Evolutionary conservation across 768 basidiomycete species (phyloP).

Genomic region (Auricularia cornea): DNA sequence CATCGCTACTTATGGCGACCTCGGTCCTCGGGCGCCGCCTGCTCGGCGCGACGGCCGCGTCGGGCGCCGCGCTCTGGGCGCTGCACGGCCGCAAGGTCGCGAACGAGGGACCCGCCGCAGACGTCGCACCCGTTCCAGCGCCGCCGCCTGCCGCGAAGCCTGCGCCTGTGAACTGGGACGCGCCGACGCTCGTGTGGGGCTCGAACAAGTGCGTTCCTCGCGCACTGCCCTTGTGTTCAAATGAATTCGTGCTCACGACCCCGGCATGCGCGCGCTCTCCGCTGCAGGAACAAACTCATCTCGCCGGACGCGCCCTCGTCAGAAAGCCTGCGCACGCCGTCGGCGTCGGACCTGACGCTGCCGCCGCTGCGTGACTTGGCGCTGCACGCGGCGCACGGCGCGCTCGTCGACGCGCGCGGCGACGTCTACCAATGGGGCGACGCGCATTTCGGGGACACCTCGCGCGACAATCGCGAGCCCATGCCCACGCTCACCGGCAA

Average conservation of each 20-base stretch:
- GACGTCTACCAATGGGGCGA: constrained; percentile 83
- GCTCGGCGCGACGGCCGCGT: no score
- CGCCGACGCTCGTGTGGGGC: constrained; percentile 53
- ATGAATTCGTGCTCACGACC: no score
- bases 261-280: no score
- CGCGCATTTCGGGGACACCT: constrained; percentile 40
- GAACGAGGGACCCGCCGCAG: background rate
- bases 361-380: constrained; percentile 67
- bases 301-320: constrained; percentile 30
- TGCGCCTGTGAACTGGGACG: background rate
- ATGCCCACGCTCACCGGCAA: constrained; percentile 55
- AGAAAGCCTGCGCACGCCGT: constrained; percentile 42
- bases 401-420: constrained; percentile 69
- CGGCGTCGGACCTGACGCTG: constrained; percentile 50
- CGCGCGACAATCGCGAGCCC: constrained; percentile 27
- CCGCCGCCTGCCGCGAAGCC: background rate
- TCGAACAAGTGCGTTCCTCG: constrained; percentile 69
- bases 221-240: constrained; percentile 13
- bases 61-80: background rate
- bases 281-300: constrained; percentile 38
- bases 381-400: constrained; percentile 53
- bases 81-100: background rate
- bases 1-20: no score
- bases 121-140: background rate
- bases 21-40: no score